Conservation (phyloP, 2,329 filamentous ascomycete species). For the Setomelanomma holmii region DNA sequence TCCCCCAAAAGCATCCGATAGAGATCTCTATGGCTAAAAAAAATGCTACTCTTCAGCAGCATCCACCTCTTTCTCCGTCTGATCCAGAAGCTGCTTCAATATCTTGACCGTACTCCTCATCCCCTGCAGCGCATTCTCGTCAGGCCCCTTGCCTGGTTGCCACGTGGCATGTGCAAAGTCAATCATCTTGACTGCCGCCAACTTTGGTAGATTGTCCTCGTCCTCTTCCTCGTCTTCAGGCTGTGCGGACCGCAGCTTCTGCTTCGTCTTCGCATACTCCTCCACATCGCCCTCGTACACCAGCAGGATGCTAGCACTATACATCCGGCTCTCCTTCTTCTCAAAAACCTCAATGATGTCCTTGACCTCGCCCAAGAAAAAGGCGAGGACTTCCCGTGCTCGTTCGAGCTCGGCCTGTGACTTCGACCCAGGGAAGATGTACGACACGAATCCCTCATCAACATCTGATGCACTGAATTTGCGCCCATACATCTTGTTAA, state of each 20-base stretch:
- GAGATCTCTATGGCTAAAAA: too few species aligned
- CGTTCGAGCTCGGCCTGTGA: conserved; percentile 35
- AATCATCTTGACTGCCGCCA: conserved; percentile 85
- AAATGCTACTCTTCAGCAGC: conserved; percentile 1
- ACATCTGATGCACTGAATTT: conserved; percentile 63
- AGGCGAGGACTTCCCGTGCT: conserved; percentile 57
- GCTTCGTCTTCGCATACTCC: conserved; percentile 57
- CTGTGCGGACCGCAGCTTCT: conserved; percentile 26
- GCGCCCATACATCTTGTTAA: conserved; percentile 72
- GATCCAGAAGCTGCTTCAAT: conserved; percentile 66
- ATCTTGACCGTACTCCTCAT: conserved; percentile 75
- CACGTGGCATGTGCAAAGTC: conserved; percentile 95
- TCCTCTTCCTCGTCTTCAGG: conserved; percentile 53
- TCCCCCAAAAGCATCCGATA: background rate
- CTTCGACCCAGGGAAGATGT: conserved; percentile 54
- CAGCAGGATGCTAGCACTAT: conserved; percentile 69
- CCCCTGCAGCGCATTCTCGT: conserved; percentile 81
- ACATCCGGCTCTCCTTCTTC: conserved; percentile 71
- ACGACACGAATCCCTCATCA: conserved; percentile 64
- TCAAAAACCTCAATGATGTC: conserved; percentile 65
- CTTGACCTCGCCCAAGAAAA: conserved; percentile 56
- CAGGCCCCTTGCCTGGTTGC: conserved; percentile 80
- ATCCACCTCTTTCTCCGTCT: conserved; percentile 28
- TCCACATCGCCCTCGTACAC: conserved; percentile 70
- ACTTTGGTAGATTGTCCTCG: conserved; percentile 61